Conservation (phyloP, 73 alveolate species). For the Loxodes magnus region DNA sequence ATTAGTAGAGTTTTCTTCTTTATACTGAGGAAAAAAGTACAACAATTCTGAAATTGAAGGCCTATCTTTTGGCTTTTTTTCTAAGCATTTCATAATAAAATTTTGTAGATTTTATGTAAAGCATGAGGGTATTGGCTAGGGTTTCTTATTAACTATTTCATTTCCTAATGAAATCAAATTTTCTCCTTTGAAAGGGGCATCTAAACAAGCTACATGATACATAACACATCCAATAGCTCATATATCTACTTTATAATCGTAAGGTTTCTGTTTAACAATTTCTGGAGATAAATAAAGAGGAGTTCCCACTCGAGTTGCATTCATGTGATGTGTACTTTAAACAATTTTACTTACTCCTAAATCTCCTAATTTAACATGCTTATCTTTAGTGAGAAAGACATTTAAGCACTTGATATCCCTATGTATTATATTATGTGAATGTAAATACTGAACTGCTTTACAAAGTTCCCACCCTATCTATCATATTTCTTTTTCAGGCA, state of each 20-base stretch:
- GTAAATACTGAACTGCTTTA: conserved; percentile 72
- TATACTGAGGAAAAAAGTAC: neutral
- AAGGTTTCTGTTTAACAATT: conserved; percentile 84
- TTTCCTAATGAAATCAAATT: conserved; percentile 83
- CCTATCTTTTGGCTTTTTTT: conserved; percentile 5
- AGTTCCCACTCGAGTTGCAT: conserved; percentile 94
- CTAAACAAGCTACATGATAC: conserved; percentile 77
- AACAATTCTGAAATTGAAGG: neutral
- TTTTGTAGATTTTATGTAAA: conserved; percentile 5
- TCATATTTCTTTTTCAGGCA: conserved; percentile 69
- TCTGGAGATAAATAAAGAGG: conserved; percentile 96
- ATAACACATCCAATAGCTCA: conserved; percentile 96
- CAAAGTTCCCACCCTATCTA: conserved; percentile 66
- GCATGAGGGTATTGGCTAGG: conserved; percentile 61
- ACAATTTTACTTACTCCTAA: conserved; percentile 85
- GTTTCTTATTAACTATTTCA: conserved; percentile 67
- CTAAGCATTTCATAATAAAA: conserved; percentile 2
- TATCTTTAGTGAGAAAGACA: conserved; percentile 69
- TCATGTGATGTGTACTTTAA: conserved; percentile 56
- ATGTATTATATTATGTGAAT: conserved; percentile 65
- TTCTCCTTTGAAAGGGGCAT: conserved; percentile 96
- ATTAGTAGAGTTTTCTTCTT: too few species aligned
- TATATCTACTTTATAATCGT: conserved; percentile 90
- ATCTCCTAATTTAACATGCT: conserved; percentile 73
- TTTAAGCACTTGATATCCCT: conserved; percentile 78